Evolutionary conservation across 768 basidiomycete genomes (phyloP), one percentile per base, ranked within the genome.

Genomic region (Tricholoma sp.): DNA sequence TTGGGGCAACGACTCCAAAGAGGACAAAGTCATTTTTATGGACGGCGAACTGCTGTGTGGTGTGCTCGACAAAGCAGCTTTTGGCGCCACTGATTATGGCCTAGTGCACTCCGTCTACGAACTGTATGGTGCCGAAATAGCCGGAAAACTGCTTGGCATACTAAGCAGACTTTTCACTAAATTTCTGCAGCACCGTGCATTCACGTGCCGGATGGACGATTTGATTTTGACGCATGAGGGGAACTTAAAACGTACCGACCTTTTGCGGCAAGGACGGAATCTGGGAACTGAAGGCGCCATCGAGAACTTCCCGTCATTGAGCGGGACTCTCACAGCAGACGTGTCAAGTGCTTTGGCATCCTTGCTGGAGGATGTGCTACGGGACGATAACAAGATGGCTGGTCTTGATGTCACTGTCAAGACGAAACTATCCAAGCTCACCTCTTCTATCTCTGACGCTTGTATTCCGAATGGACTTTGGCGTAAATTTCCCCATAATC

Each of bases 171-270:
- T 98, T 31, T 94, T 99, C 73, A 98, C 97, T 45, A 98, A 97
- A 68, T 98, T 91, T 73, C 79, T 99, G 54, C 96, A 98, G 65
- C 91, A 94, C 65, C 89, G 94, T 41, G 97, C 94, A 0, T 99
- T 99, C 74, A 94, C 95, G 2, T 99, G 97, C 74, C 86, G 97
- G 18, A 98, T 98, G 92, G 97, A 99, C 72, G 97, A 99, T 77
- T 79, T 99, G 43, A 86, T 89, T 52, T 78, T 99, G 50, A 98
- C 94, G 6, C 80, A 84, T 0, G 83, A 85, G 55, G 95, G 93
- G 19, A 88, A 98, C 69, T 68, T 71, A 45, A 79, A 78, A 56
- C 82, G 97, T 61, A 74, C 78, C 49, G 78, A 85, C 37, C 79
- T 98, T 49, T 71, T 98, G 12, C 75, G 80, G 37, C 74, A 80